Evolutionary conservation across 306 rosid species (phyloP), one percentile per base, ranked within the genome.

Genomic region (Fragaria ananassa): DNA sequence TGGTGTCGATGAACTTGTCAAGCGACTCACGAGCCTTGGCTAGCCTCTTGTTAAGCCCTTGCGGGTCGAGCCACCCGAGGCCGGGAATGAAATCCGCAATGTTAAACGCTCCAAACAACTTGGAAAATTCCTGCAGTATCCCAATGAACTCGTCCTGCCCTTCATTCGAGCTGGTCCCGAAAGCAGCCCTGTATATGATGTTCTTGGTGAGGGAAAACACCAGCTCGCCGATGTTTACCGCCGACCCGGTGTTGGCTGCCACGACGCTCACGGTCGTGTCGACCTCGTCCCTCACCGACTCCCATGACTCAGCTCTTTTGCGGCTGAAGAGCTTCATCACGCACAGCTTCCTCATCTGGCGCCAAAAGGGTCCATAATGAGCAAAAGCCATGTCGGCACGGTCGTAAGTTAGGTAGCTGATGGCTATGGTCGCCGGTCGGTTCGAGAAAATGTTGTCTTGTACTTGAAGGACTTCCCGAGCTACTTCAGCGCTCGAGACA

Each of bases 341-440:
- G 44, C 98, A 93, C 1, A 93, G 85, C 83, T 91, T 93, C 0
- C 97, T 71, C 97, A 93, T 93, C 83, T 93, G 98, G 2, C 97
- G 83, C 98, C 98, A 93, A 66, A 91, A 93, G 17, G 98, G 97
- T 0, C 97, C 98, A 44, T 93, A 91, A 89, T 91, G 89, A 19
- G 98, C 96, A 5, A 93, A 93, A 0, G 96, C 98, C 98, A 93
- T 93, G 90, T 93, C 98, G 0, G 97, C 97, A 0, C 93, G 92
- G 79, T 87, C 87, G 60, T 93, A 91, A 35, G 98, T 89, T 6
- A 93, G 87, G 80, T 91, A 93, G 74, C 82, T 85, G n/a, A 93
- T 89, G 84, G 98, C 97, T 56, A 91, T 78, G 74, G 91, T 89
- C 10, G 98, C 90, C 0, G 98, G 98, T 0, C 97, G 89, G 66